Conservation (phyloP, 2,329 filamentous ascomycete species). For the Fusarium sp. region DNA sequence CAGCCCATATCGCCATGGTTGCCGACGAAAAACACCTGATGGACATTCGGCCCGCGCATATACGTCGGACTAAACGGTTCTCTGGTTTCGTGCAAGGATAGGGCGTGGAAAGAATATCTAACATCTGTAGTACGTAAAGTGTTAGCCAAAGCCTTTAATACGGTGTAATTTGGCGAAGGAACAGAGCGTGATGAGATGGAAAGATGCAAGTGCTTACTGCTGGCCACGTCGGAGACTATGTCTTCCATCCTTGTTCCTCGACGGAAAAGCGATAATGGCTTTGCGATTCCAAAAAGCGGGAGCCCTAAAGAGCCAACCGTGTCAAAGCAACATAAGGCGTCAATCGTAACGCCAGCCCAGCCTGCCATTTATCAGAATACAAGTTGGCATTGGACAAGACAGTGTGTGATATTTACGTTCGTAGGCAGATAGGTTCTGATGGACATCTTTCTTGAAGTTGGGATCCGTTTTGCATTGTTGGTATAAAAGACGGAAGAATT, state of each 20-base stretch:
- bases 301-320: not conserved
- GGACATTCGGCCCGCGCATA: not conserved
- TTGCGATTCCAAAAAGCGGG: not conserved
- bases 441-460: too few relatives aligned
- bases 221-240: not conserved
- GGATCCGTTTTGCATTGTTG: too few relatives aligned
- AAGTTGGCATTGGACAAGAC: too few relatives aligned
- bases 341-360: not conserved
- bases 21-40: not conserved
- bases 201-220: not conserved
- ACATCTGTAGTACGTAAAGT: not conserved
- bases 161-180: too few relatives aligned
- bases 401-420: too few relatives aligned
- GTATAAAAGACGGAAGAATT: too few relatives aligned
- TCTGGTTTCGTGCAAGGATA: not conserved
- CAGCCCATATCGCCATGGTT: not conserved
- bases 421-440: too few relatives aligned
- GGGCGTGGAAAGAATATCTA: not conserved
- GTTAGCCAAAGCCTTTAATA: not conserved
- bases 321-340: slow-evolving; percentile 1
- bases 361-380: not conserved
- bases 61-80: slow-evolving; percentile 1
- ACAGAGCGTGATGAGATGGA: too few relatives aligned
- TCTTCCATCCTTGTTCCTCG: not conserved
- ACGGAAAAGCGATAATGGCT: not conserved